Base-by-base conservation (phyloP, 148 eudicot genomes). In the Limonium bicolor region DNA sequence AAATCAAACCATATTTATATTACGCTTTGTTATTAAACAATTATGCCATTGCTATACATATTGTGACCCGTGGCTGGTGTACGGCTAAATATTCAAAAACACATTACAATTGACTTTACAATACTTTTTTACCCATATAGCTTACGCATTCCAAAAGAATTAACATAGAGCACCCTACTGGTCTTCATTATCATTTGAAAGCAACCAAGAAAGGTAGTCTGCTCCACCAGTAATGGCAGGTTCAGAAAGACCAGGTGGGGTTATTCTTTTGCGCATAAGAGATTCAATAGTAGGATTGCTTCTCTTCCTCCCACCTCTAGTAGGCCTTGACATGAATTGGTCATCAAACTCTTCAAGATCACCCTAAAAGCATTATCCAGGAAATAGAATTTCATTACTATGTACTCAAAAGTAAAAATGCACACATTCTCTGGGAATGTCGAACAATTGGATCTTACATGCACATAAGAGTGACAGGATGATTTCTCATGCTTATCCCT, bases 401-500 rank as follows among this genome's bases (percentile, higher is more conserved):
- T 9, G 7, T 2, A 48, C 7, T 20, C 13, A 27, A 36, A 25
- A 7, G 0, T 18, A 26, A 19, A 33, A 23, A 31, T 27, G 15
- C 20, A 17, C 0, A 43, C 14, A 24, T 2, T 11, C 11, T 3
- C 5, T 14, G 20, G 9, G 26, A 7, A 41, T 22, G 4, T n/a
- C 14, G 48, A 2, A 6, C 13, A 0, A 43, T 9, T 1, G 41
- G 22, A 2, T 13, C 61, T 61, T 72, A 88, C 94, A 38, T 16
- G 74, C 3, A 56, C 66, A 60, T 66, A 85, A 8, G 67, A 46
- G 54, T 85, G 95, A 61, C 76, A 60, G n/a, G 55, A 61, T 5
- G 88, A 48, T 51, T 76, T 73, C 62, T 92, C 99, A 6, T 85
- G 99, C 15, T 81, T 78, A 53, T 85, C 87, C 53, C 88, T 81